phyloP scores from a whole-genome alignment of 2,329 filamentous ascomycete genomes.

The Didymosphaeria variabile region DNA sequence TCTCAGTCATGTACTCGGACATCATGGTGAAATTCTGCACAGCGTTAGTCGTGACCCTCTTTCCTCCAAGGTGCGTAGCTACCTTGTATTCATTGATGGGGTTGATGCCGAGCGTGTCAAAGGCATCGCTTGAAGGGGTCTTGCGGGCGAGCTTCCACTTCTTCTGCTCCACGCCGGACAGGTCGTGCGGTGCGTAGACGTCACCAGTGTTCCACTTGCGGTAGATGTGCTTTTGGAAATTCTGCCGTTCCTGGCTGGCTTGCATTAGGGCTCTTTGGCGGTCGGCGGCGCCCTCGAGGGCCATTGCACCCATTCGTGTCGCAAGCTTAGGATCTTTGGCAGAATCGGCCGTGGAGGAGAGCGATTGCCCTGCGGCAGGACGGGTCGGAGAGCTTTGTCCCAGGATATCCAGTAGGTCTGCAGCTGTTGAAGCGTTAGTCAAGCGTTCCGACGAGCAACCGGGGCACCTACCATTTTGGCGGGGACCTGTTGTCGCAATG shows the following conservation, averaged over 20 bases:
- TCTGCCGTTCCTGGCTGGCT: conserved; percentile 46
- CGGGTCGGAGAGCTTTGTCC: conserved; percentile 20
- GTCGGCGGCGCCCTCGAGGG: conserved; percentile 28
- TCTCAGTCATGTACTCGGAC: conserved; percentile 84
- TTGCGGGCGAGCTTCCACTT: conserved; percentile 73
- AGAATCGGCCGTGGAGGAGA: background rate
- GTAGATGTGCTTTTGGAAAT: conserved; percentile 70
- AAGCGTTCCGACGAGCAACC: background rate
- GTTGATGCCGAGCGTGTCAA: conserved; percentile 81
- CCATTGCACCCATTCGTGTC: conserved; percentile 27
- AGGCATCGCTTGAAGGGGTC: conserved; percentile 70
- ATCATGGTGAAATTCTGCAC: conserved; percentile 89
- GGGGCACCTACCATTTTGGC: conserved; percentile 25
- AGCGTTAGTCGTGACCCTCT: conserved; percentile 18
- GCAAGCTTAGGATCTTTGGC: background rate
- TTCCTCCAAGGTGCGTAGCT: conserved; percentile 26
- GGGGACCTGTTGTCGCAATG: conserved; percentile 36
- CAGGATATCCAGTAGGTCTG: conserved; percentile 33
- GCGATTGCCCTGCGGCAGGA: conserved; percentile 9
- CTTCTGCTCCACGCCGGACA: conserved; percentile 78
- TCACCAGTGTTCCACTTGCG: conserved; percentile 81
- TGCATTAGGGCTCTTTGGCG: conserved; percentile 32
- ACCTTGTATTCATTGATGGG: conserved; percentile 90
- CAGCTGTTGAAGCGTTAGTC: conserved; percentile 4
- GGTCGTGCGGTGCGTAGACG: conserved; percentile 88